Base-by-base conservation (phyloP, 352 stramenopile genomes). In the Peronosclerospora sorghi region DNA sequence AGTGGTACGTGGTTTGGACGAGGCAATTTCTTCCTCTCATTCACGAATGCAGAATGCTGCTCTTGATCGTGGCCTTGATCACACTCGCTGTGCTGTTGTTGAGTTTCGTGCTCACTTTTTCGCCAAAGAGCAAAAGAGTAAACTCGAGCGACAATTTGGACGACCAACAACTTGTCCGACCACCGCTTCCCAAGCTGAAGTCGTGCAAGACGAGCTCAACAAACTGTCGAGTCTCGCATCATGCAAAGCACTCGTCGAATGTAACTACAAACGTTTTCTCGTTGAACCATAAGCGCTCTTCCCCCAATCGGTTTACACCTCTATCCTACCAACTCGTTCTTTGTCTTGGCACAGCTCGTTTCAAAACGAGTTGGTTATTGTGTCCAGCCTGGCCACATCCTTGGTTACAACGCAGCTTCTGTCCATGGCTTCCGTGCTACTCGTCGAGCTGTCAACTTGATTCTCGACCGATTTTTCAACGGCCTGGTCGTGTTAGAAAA, bases 161-260 rank as follows among this genome's bases (percentile, higher is more conserved):
- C 56, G 71, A 14, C 68, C 75, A 7, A 67, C 65, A n/a, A 82
- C 58, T 34, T 91, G 79, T 32, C 73, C 75, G 0, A 50, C 51
- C 1, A 34, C 35, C n/a, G 62, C 88, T 21, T 63, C 65, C 9
- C 80, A 81, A 45, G 48, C 56, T 2, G 69, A 86, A 24, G 79
- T 91, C 18, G 42, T 84, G 8, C 68, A 83, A 35, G 79, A 91
- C 44, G 72, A 91, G 28, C 44, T 64, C 20, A 65, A 71, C 23
- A 86, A 79, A 43, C 35, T 48, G 5, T 68, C 69, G 1, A 62
- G 53, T 0, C 39, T 81, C 15, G 59, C 73, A 34, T 66, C 71
- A 2, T 87, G 86, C 62, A 85, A 87, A 37, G 61, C 59, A 13
- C 63, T 91, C 23, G 68, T 91, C 20, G 75, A 87, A 56, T 91